Conservation (phyloP, 306 rosid species). For the Cicer pinnatifidum region DNA sequence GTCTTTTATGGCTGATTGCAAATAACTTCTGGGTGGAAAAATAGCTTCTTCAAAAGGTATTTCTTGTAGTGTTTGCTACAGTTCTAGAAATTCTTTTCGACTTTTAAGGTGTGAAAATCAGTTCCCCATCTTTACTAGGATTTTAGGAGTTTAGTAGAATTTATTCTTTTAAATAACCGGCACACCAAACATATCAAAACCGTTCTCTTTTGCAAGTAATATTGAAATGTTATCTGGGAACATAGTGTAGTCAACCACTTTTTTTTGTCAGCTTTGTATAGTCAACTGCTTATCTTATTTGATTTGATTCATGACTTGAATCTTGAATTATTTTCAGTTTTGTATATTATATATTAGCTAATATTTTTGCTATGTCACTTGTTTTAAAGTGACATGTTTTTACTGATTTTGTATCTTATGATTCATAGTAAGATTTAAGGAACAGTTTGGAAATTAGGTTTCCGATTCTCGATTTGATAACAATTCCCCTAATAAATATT, state of each 20-base stretch:
- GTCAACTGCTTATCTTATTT: neutral
- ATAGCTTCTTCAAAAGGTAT: slow-evolving; percentile 1
- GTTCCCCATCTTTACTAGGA: neutral
- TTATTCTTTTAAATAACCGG: neutral
- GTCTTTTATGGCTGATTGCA: slow-evolving; percentile 14
- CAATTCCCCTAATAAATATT: slow-evolving; percentile 1
- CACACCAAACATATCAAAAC: neutral
- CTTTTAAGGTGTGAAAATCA: neutral
- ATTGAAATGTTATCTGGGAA: slow-evolving; percentile 4
- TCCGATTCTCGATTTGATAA: neutral
- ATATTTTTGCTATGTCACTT: neutral
- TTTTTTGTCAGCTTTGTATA: too few relatives aligned
- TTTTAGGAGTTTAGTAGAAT: neutral
- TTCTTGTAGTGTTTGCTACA: slow-evolving; percentile 15
- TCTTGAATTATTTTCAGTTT: neutral
- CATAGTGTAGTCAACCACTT: too few relatives aligned
- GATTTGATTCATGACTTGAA: neutral
- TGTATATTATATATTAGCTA: neutral
- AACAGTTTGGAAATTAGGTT: neutral
- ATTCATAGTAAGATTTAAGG: neutral
- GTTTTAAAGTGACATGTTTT: slow-evolving; percentile 1
- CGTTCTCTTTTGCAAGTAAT: neutral
- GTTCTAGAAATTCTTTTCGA: neutral
- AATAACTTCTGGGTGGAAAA: slow-evolving; percentile 17
- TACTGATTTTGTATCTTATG: neutral